Evolutionary conservation across 208 protist genomes (phyloP), one percentile per base, ranked within the genome.

Genomic region (Trypanosoma boissoni): DNA sequence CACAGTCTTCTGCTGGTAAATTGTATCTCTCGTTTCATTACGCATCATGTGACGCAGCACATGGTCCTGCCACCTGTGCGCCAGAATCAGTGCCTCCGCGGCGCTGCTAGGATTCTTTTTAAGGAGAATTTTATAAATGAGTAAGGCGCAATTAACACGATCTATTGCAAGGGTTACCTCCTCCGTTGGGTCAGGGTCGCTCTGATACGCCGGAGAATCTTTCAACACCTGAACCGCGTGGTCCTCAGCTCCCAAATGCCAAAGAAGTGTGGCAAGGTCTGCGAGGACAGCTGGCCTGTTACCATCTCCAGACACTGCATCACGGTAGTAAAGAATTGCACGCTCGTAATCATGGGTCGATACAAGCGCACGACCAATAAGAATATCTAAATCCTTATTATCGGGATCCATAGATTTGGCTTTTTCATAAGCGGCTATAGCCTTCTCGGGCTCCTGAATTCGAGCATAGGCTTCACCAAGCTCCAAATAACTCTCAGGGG

Each of bases 321-420:
- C 76, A 21, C 71, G 48, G 72, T 98, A 98, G 78, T 96, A 98
- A 7, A 76, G 68, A 26, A 97, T 82, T 0, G 94, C 95, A 44
- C 88, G 81, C 42, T 83, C 67, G 68, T 97, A 98, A 69, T 97
- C 88, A 76, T 98, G 95, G 18, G 91, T 94, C 16, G 81, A 74
- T 52, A 98, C 92, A 46, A 98, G 74, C 16, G 91, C 85, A 8
- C 89, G 82, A 18, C 94, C 96, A 64, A 98, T 97, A 53, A 94
- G 94, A 36, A 88, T 78, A 16, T 86, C 82, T 20, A 98, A 76
- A 27, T 84, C 76, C 23, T 64, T 63, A 70, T 84, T 97, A 23
- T 87, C 75, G 16, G 84, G 85, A 43, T 83, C 91, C 49, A 97
- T 68, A 24, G 83, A 76, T 39, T 78, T 76, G 21, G 89, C 92